These are phyloP conservation scores for Kurtzmaniella quercitrusa DNA, from an alignment of 1,139 yeast genomes.

Conservation along the genomic window DNA sequence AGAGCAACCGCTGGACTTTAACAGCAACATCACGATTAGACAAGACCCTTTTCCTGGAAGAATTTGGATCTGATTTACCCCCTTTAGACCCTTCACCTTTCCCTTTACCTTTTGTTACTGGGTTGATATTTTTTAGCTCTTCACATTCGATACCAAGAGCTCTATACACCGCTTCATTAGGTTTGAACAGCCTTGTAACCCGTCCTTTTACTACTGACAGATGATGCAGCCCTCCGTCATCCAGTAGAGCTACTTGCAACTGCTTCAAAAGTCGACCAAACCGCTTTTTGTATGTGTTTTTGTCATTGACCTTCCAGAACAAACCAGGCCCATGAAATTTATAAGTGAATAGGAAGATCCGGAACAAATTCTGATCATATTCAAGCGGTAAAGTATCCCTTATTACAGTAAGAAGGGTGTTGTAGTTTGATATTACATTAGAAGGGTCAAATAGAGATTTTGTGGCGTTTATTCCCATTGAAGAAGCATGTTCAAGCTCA, in stretches of 20 bases:
- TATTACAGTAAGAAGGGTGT: background rate
- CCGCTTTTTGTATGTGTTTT: background rate
- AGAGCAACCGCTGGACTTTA: background rate
- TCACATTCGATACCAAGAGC: background rate
- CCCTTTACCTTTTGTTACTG: background rate
- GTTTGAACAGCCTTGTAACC: background rate
- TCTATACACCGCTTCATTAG: background rate
- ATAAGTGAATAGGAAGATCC: background rate
- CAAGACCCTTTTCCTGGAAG: background rate
- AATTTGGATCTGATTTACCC: no score
- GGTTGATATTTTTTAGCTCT: background rate
- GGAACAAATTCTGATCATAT: background rate
- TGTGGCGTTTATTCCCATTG: background rate
- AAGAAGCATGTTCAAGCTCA: background rate
- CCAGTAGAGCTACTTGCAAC: background rate
- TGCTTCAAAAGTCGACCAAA: background rate
- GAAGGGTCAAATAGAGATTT: background rate
- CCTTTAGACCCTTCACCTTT: background rate
- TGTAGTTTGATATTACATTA: background rate
- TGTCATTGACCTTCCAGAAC: background rate
- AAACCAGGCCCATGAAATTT: background rate
- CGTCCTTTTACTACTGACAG: background rate
- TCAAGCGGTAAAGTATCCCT: background rate
- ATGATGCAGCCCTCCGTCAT: background rate
- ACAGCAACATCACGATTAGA: background rate